Conservation (phyloP, 352 stramenopile genomes). For the Saprolegnia parasitica region DNA sequence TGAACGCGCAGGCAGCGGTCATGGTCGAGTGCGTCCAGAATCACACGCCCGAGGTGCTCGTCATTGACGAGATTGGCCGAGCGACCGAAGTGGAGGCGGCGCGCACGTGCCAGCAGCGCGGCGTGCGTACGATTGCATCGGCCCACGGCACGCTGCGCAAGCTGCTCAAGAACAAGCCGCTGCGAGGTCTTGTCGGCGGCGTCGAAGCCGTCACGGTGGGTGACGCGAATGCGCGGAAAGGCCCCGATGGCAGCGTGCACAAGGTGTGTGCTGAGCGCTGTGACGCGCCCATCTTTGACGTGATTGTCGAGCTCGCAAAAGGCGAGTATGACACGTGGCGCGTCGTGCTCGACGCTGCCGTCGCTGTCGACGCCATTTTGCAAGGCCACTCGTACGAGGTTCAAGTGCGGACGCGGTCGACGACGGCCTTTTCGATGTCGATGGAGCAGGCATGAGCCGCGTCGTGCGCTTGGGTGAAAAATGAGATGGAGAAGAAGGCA, state of each 20-base stretch:
- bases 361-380: not conserved
- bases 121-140: conserved; percentile 77
- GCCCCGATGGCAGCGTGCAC: not conserved
- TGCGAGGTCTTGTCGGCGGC: conserved; percentile 72
- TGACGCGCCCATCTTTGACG: not conserved
- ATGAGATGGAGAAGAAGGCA: too few species aligned
- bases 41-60: conserved; percentile 57
- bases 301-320: not conserved
- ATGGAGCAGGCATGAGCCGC: not conserved
- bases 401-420: not conserved
- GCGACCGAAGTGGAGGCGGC: conserved; percentile 71
- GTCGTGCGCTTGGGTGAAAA: too few species aligned
- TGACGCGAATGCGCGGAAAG: conserved; percentile 33
- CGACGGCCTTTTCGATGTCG: not conserved
- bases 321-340: not conserved
- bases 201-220: conserved; percentile 61
- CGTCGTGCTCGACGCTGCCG: not conserved
- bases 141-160: conserved; percentile 78
- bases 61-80: conserved; percentile 87
- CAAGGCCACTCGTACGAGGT: not conserved
- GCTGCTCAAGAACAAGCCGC: conserved; percentile 75
- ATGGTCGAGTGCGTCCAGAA: conserved; percentile 33
- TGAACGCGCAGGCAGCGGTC: conserved; percentile 20
- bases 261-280: not conserved
- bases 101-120: conserved; percentile 59